These are phyloP conservation scores for Sugiyamaella americana DNA, from an alignment of 805 yeast genomes.

Conservation along the genomic window DNA sequence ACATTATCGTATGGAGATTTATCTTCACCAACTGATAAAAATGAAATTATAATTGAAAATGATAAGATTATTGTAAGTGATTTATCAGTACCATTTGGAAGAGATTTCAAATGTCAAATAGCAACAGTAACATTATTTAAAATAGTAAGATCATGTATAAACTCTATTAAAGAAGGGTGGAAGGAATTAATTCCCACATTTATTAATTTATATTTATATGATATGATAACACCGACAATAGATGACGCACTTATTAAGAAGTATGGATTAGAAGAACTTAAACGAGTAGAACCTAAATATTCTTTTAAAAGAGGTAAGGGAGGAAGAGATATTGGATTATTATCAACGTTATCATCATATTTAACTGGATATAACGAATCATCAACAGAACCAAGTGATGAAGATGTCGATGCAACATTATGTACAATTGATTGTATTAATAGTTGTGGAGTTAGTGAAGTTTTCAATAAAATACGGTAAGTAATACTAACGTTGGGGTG, in stretches of 20 bases:
- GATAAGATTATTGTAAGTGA: slow-evolving; percentile 71
- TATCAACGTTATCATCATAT: slow-evolving; percentile 87
- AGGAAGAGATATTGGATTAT: slow-evolving; percentile 66
- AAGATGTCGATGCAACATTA: slow-evolving; percentile 80
- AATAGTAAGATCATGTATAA: slow-evolving; percentile 48
- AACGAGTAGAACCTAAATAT: slow-evolving; percentile 60
- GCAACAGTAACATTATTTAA: slow-evolving; percentile 82
- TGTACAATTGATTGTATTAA: slow-evolving; percentile 79
- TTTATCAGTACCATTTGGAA: slow-evolving; percentile 75
- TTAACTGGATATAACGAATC: slow-evolving; percentile 83
- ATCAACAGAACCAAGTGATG: slow-evolving; percentile 86
- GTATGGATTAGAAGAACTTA: slow-evolving; percentile 51
- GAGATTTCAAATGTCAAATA: slow-evolving; percentile 86
- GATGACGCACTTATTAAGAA: slow-evolving; percentile 38
- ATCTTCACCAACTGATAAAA: slow-evolving; percentile 25
- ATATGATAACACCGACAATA: slow-evolving; percentile 43
- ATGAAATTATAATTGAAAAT: slow-evolving; percentile 38
- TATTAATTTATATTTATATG: slow-evolving; percentile 61
- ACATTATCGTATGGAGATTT: slow-evolving; percentile 47
- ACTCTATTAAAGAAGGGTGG: slow-evolving; percentile 51
- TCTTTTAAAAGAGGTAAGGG: slow-evolving; percentile 55
- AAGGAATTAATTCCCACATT: slow-evolving; percentile 50
- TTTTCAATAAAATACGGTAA: slow-evolving; percentile 43
- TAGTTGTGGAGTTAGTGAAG: slow-evolving; percentile 53
- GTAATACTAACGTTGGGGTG: no score